These are phyloP conservation scores for Eryngium alpinum DNA, from an alignment of 140 eudicot species.

Conservation along the genomic window DNA sequence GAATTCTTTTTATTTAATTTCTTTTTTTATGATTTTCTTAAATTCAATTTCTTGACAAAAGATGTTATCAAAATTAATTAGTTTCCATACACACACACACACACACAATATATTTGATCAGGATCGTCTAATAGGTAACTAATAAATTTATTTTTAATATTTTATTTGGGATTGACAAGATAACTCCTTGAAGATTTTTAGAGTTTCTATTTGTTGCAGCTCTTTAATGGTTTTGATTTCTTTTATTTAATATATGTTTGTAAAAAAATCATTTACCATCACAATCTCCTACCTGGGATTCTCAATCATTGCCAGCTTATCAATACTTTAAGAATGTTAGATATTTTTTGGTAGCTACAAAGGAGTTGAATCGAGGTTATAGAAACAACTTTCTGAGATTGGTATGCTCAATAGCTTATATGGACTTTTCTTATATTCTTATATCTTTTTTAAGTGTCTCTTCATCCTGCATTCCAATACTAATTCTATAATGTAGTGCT, in stretches of 20 bases:
- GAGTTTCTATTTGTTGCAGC: not conserved
- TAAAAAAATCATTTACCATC: conserved; percentile 49
- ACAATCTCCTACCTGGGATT: conserved; percentile 52
- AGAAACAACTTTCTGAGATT: conserved; percentile 78
- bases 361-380: conserved; percentile 61
- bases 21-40: not conserved
- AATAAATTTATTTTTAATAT: no score
- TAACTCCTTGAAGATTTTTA: not conserved
- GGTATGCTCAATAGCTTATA: conserved; percentile 32
- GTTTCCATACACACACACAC: no score
- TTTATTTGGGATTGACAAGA: no score
- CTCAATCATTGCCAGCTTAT: conserved; percentile 79
- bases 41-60: not conserved
- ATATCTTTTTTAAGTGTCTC: no score
- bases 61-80: no score
- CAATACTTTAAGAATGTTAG: conserved; percentile 93
- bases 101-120: not conserved
- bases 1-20: not conserved
- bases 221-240: not conserved
- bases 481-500: no score
- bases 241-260: conserved; percentile 40
- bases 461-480: no score
- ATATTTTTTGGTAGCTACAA: conserved; percentile 67
- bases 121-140: no score
- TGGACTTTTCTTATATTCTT: not conserved